phyloP scores from a whole-genome alignment of 805 yeast genomes.

The Sungouiozyma intestinalis region DNA sequence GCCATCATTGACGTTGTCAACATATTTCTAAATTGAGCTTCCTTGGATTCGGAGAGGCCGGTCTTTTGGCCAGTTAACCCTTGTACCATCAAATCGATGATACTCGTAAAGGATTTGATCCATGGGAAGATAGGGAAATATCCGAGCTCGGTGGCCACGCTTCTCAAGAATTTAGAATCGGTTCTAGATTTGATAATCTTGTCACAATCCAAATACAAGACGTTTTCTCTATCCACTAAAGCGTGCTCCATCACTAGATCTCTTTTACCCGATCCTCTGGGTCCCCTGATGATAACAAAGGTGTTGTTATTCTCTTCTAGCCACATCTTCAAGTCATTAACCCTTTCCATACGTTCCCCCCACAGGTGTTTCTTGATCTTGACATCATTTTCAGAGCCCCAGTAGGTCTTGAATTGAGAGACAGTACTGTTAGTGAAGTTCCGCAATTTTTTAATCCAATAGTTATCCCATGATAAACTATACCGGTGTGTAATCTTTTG shows the following conservation, averaged over 20 bases:
- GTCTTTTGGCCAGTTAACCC: conserved; percentile 92
- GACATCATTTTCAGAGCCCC: conserved; percentile 26
- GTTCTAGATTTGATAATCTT: conserved; percentile 59
- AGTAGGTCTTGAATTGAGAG: conserved; percentile 28
- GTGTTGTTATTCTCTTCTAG: conserved; percentile 82
- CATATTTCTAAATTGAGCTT: conserved; percentile 72
- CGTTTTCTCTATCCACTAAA: conserved; percentile 47
- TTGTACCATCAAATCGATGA: conserved; percentile 76
- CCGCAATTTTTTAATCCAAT: conserved; percentile 26
- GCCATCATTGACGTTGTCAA: conserved; percentile 62
- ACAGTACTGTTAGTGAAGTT: conserved; percentile 32
- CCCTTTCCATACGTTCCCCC: conserved; percentile 61
- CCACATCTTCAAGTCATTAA: conserved; percentile 66
- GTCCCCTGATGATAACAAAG: conserved; percentile 83
- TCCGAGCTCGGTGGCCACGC: conserved; percentile 69
- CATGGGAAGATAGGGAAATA: conserved; percentile 92
- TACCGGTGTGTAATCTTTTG: conserved; percentile 57
- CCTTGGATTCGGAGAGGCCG: conserved; percentile 76
- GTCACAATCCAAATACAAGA: conserved; percentile 72
- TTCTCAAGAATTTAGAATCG: conserved; percentile 56
- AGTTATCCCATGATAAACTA: conserved; percentile 39
- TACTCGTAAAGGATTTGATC: conserved; percentile 69
- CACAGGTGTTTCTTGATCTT: conserved; percentile 35
- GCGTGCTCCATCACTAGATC: conserved; percentile 65
- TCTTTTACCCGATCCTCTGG: conserved; percentile 90